These are phyloP conservation scores for Canavalia gladiata DNA, from an alignment of 306 rosid genomes.

Conservation along the genomic window DNA sequence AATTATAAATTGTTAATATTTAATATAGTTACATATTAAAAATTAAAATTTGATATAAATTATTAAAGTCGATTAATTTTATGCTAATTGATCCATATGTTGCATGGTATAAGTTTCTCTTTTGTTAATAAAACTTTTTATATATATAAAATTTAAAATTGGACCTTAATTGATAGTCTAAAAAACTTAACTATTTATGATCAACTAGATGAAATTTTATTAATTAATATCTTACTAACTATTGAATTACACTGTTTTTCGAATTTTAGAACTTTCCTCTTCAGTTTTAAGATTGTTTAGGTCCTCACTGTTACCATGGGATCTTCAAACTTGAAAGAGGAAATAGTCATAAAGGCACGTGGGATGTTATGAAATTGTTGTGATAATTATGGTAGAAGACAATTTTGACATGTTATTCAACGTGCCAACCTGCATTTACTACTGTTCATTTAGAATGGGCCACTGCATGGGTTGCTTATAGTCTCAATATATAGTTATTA, in stretches of 20 bases:
- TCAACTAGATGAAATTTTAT: too few species aligned
- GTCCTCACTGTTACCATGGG: constrained; percentile 16
- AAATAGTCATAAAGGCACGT: constrained; percentile 43
- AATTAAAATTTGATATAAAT: too few species aligned
- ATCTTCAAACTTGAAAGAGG: constrained; percentile 32
- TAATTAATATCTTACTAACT: too few species aligned
- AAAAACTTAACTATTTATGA: too few species aligned
- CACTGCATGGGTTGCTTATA: constrained; percentile 29
- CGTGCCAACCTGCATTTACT: constrained; percentile 43
- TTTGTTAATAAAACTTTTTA: too few species aligned
- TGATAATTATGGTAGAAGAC: constrained; percentile 58
- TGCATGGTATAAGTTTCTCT: too few species aligned
- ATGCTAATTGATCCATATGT: too few species aligned
- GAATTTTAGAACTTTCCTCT: constrained; percentile 52
- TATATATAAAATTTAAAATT: too few species aligned
- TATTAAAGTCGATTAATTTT: too few species aligned
- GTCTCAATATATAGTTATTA: constrained; percentile 8
- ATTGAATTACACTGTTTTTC: constrained; percentile 15
- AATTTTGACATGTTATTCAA: constrained; percentile 52
- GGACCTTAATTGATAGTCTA: too few species aligned
- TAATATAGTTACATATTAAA: too few species aligned
- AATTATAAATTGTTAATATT: too few species aligned
- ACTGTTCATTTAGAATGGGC: constrained; percentile 31
- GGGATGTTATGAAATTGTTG: constrained; percentile 33
- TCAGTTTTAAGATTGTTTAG: constrained; percentile 43